Evolutionary conservation across 257 asterid species (phyloP).

Genomic region (Plantago major): DNA sequence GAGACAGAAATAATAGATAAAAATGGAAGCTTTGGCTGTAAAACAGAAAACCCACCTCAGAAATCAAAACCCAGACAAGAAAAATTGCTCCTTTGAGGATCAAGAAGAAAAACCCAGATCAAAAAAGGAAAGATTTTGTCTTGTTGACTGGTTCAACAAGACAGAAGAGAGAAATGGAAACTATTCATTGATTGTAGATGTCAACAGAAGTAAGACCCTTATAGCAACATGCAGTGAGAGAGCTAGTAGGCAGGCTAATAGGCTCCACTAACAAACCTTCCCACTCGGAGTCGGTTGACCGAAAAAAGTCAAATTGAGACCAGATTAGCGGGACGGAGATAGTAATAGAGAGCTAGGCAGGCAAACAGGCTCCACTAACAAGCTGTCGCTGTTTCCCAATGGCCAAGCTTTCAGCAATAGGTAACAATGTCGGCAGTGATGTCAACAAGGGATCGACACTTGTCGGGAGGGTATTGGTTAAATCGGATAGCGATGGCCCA

Average conservation of each 20-base stretch:
- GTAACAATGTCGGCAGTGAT: constrained; percentile 13
- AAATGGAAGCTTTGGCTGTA: neutral
- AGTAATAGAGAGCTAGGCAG: no score
- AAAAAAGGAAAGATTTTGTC: neutral
- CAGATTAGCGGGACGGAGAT: no score
- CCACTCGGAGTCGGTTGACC: no score
- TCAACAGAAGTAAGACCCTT: neutral
- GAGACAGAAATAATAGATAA: neutral
- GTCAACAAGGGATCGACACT: constrained; percentile 19
- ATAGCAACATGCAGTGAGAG: constrained; percentile 20
- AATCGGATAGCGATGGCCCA: constrained; percentile 30
- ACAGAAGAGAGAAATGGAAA: no score
- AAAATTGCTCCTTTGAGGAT: constrained; percentile 18
- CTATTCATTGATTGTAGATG: neutral
- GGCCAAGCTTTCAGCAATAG: neutral
- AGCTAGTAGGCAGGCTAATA: constrained; percentile 14
- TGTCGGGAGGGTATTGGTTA: constrained; percentile 17
- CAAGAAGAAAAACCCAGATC: constrained; percentile 17
- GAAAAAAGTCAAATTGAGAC: no score
- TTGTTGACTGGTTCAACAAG: neutral
- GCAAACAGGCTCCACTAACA: no score
- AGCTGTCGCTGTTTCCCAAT: constrained; percentile 20
- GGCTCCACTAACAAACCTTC: neutral
- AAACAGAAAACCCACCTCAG: constrained; percentile 1
- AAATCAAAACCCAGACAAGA: neutral